Evolutionary conservation across 768 basidiomycete species (phyloP), one percentile per base, ranked within the genome.

Genomic region (Dendrothele bispora): DNA sequence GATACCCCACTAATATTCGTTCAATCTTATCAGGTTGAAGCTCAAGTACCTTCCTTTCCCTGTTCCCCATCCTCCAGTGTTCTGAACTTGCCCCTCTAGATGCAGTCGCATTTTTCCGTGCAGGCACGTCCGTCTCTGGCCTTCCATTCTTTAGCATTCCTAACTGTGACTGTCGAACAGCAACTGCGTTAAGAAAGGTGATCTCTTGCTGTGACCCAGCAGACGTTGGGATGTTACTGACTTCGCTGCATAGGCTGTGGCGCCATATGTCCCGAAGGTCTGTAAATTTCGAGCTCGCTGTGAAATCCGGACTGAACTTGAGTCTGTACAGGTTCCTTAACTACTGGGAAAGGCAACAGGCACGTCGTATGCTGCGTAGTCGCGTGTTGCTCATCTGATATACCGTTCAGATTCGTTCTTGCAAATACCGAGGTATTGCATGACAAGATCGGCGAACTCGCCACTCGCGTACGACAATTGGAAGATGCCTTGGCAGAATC

Each of bases 321-420:
- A 29, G 25, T 37, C 47, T 27, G 43, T 26, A 38, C 34, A 85
- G 84, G 83, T 14, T 84, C 83, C 25, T 71, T 86, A 30, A 86
- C 84, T 10, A 86, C 85, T 12, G 85, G 85, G 50, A 86, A 84
- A 61, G 84, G 84, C 11, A 88, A 86, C 61, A 70, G 84, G 84
- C 83, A 55, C 41, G 59, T 51, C 18, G 27, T 32, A 36, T 28
- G 27, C 26, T n/a, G 22, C 20, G 15, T 29, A 22, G 25, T 32
- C 37, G 14, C 48, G 43, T 46, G 34, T 49, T 32, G 40, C 50
- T 51, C 10, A 7, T 30, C 21, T 17, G 28, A 5, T 38, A 7
- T 20, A 15, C 18, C 24, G 7, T 27, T 25, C 48, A 84, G 84
- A 58, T 86, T 86, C 52, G 84, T 86, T 26, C 73, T 87, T 10